Evolutionary conservation across 202 grass and related monocot genomes (phyloP).

Genomic region (Alloteropsis angusta): DNA sequence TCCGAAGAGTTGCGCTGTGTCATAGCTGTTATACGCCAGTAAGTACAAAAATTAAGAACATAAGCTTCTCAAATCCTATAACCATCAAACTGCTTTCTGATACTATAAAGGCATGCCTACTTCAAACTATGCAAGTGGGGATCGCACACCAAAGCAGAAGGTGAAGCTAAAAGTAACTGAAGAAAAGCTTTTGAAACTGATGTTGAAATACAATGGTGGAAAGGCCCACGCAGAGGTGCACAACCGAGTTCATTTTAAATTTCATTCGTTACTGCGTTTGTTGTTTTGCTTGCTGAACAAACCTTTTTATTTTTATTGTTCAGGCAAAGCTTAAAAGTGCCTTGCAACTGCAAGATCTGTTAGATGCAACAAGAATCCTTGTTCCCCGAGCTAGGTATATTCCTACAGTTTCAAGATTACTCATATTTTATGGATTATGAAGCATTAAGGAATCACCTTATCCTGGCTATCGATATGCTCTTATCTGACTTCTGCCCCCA

Average conservation of each 20-base stretch:
- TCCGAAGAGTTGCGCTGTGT: conserved; percentile 92
- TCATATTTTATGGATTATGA: conserved; percentile 11
- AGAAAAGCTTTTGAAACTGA: conserved; percentile 94
- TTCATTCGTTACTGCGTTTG: not conserved
- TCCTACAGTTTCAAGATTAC: conserved; percentile 8
- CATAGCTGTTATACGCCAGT: conserved; percentile 94
- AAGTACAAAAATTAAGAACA: conserved; percentile 41
- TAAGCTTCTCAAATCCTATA: conserved; percentile 11
- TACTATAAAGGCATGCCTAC: not conserved
- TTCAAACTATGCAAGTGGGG: conserved; percentile 63
- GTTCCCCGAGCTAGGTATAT: conserved; percentile 69
- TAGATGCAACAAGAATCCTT: conserved; percentile 95
- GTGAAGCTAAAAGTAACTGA: conserved; percentile 94
- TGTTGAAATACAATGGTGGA: conserved; percentile 94
- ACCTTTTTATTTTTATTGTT: conserved; percentile 18
- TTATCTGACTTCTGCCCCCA: not conserved
- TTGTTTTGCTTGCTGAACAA: conserved; percentile 12
- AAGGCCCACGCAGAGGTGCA: conserved; percentile 64
- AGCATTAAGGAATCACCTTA: conserved; percentile 17
- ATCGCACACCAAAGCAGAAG: conserved; percentile 97
- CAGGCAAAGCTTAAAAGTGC: conserved; percentile 98
- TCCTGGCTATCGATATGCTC: not conserved
- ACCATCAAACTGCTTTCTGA: conserved; percentile 28
- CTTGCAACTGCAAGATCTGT: conserved; percentile 91
- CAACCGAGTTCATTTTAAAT: conserved; percentile 8